Conservation (phyloP, 768 basidiomycete genomes). For the Gymnopilus junonius region DNA sequence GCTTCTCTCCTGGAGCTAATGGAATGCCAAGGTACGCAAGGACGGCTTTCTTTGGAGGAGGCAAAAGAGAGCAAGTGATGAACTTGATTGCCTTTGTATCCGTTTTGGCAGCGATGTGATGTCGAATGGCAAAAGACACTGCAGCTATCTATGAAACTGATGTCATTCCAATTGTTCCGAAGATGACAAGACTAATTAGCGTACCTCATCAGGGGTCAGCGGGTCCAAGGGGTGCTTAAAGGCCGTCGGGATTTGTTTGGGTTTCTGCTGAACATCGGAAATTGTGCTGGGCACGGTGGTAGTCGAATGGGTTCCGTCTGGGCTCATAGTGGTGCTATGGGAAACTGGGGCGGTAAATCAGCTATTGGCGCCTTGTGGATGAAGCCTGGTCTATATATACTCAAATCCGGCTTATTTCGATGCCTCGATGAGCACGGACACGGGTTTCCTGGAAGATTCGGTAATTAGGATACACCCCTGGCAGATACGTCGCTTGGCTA, state of each 20-base stretch:
- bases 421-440: constrained; percentile 13
- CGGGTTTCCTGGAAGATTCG: neutral
- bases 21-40: constrained; percentile 82
- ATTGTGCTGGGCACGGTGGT: constrained; percentile 20
- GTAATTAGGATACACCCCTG: constrained; percentile 1
- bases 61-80: constrained; percentile 66
- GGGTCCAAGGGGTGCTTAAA: constrained; percentile 69
- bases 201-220: constrained; percentile 66
- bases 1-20: constrained; percentile 56
- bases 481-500: neutral
- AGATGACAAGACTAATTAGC: constrained; percentile 7
- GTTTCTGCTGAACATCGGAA: constrained; percentile 17
- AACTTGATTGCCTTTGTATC: constrained; percentile 77
- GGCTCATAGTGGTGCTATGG: constrained; percentile 16
- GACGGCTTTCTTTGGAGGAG: constrained; percentile 76
- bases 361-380: constrained; percentile 18
- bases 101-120: constrained; percentile 53
- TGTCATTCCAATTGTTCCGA: neutral
- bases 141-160: constrained; percentile 55
- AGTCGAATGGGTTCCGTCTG: constrained; percentile 18
- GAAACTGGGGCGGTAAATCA: constrained; percentile 20
- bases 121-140: constrained; percentile 62
- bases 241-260: constrained; percentile 11
- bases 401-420: constrained; percentile 4
- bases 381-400: constrained; percentile 18